A percentile compares a stretch with the other conserved stretches of the same genome.
phyloP scores from a whole-genome alignment of 1,284 basidiomycete species.

The Omphalotus olearius region DNA sequence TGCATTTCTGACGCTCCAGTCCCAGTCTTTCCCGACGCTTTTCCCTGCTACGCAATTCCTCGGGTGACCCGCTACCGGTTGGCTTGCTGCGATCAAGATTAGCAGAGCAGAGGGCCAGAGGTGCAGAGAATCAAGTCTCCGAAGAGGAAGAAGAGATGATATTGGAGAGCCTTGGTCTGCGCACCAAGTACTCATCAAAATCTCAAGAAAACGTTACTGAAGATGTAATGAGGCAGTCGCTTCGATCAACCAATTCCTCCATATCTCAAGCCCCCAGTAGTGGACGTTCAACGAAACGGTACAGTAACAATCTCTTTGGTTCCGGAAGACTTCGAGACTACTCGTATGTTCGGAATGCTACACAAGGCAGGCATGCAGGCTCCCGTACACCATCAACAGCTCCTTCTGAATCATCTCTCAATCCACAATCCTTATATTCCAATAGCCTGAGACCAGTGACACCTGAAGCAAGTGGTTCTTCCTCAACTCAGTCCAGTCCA shows the following conservation, averaged over 20 bases:
- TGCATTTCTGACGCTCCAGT: conserved; percentile 13
- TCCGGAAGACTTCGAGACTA: conserved; percentile 74
- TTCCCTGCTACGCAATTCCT: conserved; percentile 64
- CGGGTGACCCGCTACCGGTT: conserved; percentile 59
- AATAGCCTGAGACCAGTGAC: conserved; percentile 43
- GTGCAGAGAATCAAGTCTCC: conserved; percentile 60
- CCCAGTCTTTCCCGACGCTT: conserved; percentile 74
- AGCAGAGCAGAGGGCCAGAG: conserved; percentile 70
- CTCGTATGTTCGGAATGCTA: conserved; percentile 55
- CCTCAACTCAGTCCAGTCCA: conserved; percentile 46
- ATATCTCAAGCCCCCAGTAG: conserved; percentile 38
- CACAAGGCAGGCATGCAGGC: conserved; percentile 22
- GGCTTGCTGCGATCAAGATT: conserved; percentile 62
- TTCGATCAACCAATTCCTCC: conserved; percentile 42
- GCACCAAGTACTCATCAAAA: conserved; percentile 35
- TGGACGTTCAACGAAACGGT: conserved; percentile 51
- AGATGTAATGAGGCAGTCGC: conserved; percentile 38
- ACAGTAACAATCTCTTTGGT: conserved; percentile 80
- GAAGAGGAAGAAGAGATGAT: conserved; percentile 83
- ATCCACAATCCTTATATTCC: conserved; percentile 41
- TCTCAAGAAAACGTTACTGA: conserved; percentile 33
- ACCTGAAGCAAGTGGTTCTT: conserved; percentile 41
- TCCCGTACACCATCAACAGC: conserved; percentile 6
- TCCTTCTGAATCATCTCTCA: conserved; percentile 19
- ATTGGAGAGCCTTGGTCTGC: conserved; percentile 65